Conservation (phyloP, 257 asterid genomes). For the Rhazya stricta region DNA sequence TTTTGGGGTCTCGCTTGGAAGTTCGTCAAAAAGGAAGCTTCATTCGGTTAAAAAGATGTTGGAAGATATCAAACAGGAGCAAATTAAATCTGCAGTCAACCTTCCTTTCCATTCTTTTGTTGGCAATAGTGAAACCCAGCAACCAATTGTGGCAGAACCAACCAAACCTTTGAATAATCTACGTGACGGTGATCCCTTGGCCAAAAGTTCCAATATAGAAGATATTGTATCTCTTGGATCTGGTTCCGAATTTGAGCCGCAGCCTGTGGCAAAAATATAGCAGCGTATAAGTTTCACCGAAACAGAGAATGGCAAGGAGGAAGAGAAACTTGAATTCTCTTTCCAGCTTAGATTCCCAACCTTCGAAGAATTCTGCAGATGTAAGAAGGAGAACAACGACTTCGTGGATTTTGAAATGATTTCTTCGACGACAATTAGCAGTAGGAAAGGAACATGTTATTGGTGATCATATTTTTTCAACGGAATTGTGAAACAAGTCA, state of each 20-base stretch:
- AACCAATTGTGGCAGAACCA: slow-evolving; percentile 22
- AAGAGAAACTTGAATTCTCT: no score
- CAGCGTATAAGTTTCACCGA: no score
- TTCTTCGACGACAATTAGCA: no score
- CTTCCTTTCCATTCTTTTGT: slow-evolving; percentile 70
- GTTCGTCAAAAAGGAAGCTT: slow-evolving; percentile 67
- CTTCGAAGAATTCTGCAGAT: no score
- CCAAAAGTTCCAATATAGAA: slow-evolving; percentile 32
- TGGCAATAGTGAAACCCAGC: slow-evolving; percentile 32
- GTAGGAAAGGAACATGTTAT: no score
- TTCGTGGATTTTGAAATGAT: no score
- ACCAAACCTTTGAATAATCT: slow-evolving; percentile 18
- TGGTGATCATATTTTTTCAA: no score
- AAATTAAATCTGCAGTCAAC: slow-evolving; percentile 65
- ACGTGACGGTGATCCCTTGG: slow-evolving; percentile 17
- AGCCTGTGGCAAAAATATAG: no score
- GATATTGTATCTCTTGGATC: slow-evolving; percentile 51
- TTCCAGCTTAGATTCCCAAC: no score
- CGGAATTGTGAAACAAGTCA: no score
- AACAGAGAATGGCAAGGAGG: no score
- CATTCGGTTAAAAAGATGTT: slow-evolving; percentile 52
- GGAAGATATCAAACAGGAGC: slow-evolving; percentile 62
- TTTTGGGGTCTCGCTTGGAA: slow-evolving; percentile 77
- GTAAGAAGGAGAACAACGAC: no score
- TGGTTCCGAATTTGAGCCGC: slow-evolving; percentile 47